These are phyloP conservation scores for Pyrenophora graminea DNA, from an alignment of 2,329 filamentous ascomycete genomes.

Conservation along the genomic window DNA sequence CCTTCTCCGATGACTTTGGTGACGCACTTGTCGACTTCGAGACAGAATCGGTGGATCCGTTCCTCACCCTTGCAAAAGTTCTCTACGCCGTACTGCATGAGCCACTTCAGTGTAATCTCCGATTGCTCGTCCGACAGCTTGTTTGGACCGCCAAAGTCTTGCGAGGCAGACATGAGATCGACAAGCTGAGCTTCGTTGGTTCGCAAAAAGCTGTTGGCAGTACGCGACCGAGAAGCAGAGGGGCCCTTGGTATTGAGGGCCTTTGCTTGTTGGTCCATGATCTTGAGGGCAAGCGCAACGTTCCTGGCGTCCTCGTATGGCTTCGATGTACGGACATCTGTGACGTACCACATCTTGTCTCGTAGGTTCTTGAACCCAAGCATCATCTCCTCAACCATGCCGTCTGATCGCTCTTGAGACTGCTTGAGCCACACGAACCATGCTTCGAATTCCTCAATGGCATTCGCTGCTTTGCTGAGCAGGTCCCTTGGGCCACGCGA, in stretches of 20 bases:
- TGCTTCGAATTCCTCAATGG: slow-evolving; percentile 77
- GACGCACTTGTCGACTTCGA: slow-evolving; percentile 85
- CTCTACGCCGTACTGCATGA: slow-evolving; percentile 79
- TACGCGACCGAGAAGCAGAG: slow-evolving; percentile 48
- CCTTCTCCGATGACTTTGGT: slow-evolving; percentile 83
- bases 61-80: slow-evolving; percentile 96
- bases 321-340: slow-evolving; percentile 87
- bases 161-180: slow-evolving; percentile 80
- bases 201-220: slow-evolving; percentile 66
- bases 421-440: slow-evolving; percentile 85
- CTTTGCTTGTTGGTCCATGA: slow-evolving; percentile 71
- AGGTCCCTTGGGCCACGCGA: slow-evolving; percentile 71
- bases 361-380: slow-evolving; percentile 73
- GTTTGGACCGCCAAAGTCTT: slow-evolving; percentile 86
- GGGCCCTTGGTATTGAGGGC: slow-evolving; percentile 47
- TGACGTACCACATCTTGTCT: slow-evolving; percentile 99
- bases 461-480: slow-evolving; percentile 69
- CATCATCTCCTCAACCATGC: slow-evolving; percentile 75
- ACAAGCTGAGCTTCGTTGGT: slow-evolving; percentile 84
- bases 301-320: slow-evolving; percentile 86
- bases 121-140: slow-evolving; percentile 97
- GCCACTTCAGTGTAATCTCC: slow-evolving; percentile 80
- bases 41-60: slow-evolving; percentile 88
- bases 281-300: slow-evolving; percentile 84
- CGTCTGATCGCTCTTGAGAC: slow-evolving; percentile 77